Base-by-base conservation (phyloP, 2,329 filamentous ascomycete genomes). In the Colletotrichum musicola region DNA sequence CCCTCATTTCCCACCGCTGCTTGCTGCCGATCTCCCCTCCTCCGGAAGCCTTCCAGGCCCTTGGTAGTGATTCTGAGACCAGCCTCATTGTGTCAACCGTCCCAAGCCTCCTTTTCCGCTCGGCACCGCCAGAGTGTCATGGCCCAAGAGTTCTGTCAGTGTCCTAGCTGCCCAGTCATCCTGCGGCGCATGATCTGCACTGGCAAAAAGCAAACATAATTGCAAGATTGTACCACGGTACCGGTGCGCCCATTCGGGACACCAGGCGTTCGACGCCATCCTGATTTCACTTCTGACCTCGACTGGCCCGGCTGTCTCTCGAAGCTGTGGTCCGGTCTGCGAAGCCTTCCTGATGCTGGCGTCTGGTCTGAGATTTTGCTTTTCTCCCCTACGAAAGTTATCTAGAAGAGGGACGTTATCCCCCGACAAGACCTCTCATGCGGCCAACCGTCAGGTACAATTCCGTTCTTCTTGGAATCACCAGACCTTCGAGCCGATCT, bases 141-240 rank as follows among this genome's bases (percentile, higher is more conserved):
- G 42, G 18, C 16, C 20, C 13, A 35, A 44, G 35, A 35, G 13
- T 49, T 42, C 20, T 20, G 35, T 35, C 27, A 25, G 22, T 25
- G 22, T 25, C 22, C 22, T 25, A 25, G 22, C 22, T 25, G 22
- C 22, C 35, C 18, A 27, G 30, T n/a, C 20, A n/a, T 13, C 30
- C 20, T 16, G 40, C 44, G 61, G 64, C 61, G 61, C 20, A 64
- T n/a, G 47, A 54, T 50, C 61, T 64, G 53, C 61, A 54, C 10
- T 50, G 16, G 42, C 38, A 46, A 53, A 20, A 57, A 67, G 46
- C 51, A 47, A 30, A 59, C 40, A 40, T 40, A 59, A 30, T 51
- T 54, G 40, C 18, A 35, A 30, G 22, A 50, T 25, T 57, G 51
- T 13, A 47, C n/a, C 20, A 25, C 12, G 18, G 25, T 27, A 38